Conservation (phyloP, 2,329 filamentous ascomycete genomes). For the Emergomyces pasteurianus region DNA sequence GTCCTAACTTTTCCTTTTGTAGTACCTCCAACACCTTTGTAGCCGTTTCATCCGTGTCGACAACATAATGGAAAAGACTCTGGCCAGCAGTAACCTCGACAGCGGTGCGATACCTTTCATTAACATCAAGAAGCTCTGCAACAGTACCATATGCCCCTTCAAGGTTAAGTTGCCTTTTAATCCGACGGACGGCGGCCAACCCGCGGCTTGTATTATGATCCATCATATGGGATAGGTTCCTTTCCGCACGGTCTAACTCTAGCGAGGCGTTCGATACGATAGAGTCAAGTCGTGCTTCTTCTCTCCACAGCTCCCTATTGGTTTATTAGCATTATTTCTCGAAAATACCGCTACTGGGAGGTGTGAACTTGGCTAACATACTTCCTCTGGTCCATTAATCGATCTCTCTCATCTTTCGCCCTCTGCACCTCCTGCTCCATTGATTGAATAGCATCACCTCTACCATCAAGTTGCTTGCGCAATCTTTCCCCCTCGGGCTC, state of each 20-base stretch:
- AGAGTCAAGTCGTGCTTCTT: constrained; percentile 76
- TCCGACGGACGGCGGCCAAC: constrained; percentile 69
- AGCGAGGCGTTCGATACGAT: constrained; percentile 62
- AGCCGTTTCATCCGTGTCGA: constrained; percentile 82
- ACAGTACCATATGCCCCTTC: constrained; percentile 84
- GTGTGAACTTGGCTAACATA: constrained; percentile 15
- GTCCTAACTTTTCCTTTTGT: constrained; percentile 66
- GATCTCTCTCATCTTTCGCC: constrained; percentile 67
- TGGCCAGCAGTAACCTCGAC: constrained; percentile 87
- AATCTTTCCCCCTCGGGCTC: constrained; percentile 62
- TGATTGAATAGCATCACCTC: constrained; percentile 59
- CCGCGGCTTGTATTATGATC: constrained; percentile 79
- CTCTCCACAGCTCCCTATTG: constrained; percentile 57
- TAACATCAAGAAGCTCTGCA: constrained; percentile 82
- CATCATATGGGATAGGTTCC: constrained; percentile 70
- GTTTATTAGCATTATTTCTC: background rate
- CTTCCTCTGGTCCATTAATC: constrained; percentile 75
- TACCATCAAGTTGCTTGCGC: constrained; percentile 63
- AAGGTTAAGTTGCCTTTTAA: constrained; percentile 68
- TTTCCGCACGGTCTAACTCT: constrained; percentile 67
- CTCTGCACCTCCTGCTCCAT: constrained; percentile 62
- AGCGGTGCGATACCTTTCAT: constrained; percentile 72
- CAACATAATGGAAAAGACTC: constrained; percentile 90
- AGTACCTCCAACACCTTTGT: constrained; percentile 69
- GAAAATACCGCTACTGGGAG: background rate